phyloP scores from a whole-genome alignment of 495 filamentous ascomycete species.

The Aspergillus wentii region DNA sequence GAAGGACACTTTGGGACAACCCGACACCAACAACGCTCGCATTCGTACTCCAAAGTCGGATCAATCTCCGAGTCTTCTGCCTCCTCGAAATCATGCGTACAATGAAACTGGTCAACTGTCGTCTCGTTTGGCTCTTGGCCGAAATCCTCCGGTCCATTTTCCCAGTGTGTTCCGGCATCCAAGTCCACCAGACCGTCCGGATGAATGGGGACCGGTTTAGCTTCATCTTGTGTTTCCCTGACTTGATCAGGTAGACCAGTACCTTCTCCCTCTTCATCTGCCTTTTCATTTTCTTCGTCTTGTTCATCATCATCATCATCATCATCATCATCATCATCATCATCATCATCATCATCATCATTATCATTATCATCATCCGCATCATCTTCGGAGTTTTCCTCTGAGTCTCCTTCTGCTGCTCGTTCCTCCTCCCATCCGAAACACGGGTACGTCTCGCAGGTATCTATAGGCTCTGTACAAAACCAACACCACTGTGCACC shows the following conservation, averaged over 20 bases:
- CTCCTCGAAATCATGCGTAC: conserved; percentile 9
- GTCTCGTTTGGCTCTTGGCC: not conserved
- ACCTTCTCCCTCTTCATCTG: too few species aligned
- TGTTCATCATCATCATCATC: not conserved
- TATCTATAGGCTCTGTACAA: conserved; percentile 8
- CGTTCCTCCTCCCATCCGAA: conserved; percentile 4
- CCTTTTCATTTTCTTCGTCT: too few species aligned
- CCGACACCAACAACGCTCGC: conserved; percentile 11
- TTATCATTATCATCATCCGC: conserved; percentile 9
- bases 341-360: not conserved
- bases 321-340: not conserved
- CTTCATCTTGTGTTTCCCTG: too few species aligned
- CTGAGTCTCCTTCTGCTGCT: too few species aligned
- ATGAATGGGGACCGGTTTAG: too few species aligned
- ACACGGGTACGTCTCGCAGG: conserved; percentile 2
- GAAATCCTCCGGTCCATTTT: too few species aligned
- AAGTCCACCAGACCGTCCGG: too few species aligned
- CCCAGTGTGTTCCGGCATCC: too few species aligned
- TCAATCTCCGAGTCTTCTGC: not conserved
- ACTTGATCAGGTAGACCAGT: too few species aligned
- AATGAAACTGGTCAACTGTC: conserved; percentile 9
- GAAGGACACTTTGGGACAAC: too few species aligned
- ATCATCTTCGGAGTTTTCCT: conserved; percentile 7
- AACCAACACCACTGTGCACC: conserved; percentile 21
- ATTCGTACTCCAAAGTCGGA: conserved; percentile 6